These are phyloP conservation scores for Mrakia hoshinonis DNA, from an alignment of 768 basidiomycete genomes.

Conservation along the genomic window DNA sequence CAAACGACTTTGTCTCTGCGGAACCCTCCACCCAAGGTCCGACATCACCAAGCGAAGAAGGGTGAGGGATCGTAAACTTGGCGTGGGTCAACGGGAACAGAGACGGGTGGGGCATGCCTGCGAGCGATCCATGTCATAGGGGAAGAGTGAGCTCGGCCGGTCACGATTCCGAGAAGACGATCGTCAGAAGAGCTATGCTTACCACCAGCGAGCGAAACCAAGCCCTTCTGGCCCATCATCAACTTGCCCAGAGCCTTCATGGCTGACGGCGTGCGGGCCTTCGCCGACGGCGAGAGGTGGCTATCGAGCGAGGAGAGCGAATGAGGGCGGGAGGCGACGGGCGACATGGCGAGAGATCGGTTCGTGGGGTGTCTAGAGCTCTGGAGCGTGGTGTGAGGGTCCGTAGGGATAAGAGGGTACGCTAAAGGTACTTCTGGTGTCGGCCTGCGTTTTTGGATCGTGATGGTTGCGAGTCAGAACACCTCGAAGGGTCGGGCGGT, in stretches of 20 bases:
- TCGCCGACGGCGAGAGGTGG: conserved; percentile 6
- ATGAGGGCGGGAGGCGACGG: background rate
- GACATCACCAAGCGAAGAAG: conserved; percentile 30
- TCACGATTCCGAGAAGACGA: background rate
- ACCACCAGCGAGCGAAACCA: conserved; percentile 25
- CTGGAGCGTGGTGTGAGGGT: background rate
- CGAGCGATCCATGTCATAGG: background rate
- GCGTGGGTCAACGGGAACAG: conserved; percentile 35
- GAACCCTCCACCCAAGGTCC: conserved; percentile 29
- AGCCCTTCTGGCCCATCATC: background rate
- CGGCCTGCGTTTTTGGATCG: too few species aligned
- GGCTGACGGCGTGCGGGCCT: background rate
- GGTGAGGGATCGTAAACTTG: conserved; percentile 33
- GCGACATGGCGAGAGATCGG: conserved; percentile 3
- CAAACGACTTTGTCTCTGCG: conserved; percentile 5
- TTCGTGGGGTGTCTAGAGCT: too few species aligned
- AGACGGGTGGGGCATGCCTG: conserved; percentile 28
- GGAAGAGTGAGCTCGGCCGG: background rate
- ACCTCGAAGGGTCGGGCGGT: too few species aligned
- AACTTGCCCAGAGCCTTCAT: conserved; percentile 17
- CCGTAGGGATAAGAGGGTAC: background rate
- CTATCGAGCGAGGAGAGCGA: background rate
- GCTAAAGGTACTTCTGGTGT: background rate
- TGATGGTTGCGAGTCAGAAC: too few species aligned
- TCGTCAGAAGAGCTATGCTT: too few species aligned